Conservation (phyloP, 495 filamentous ascomycete genomes). For the Evernia prunastri region DNA sequence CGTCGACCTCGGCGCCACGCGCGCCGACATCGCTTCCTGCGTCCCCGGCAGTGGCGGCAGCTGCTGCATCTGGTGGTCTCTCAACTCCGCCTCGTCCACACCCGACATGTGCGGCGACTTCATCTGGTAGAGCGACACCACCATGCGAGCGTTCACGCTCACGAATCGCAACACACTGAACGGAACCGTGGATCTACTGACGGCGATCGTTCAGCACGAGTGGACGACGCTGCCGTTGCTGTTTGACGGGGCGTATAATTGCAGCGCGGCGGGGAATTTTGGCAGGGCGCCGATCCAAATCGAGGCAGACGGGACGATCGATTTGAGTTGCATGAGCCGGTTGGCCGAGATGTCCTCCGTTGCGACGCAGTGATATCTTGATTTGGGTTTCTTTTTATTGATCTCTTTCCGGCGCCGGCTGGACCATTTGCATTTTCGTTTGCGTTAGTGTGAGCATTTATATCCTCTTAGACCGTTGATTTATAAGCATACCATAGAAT, state of each 20-base stretch:
- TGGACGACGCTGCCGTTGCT: neutral
- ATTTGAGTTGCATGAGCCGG: neutral
- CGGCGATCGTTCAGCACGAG: neutral
- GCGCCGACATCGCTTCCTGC: conserved; percentile 28
- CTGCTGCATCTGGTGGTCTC: neutral
- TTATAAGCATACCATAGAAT: too few relatives aligned
- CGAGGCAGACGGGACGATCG: neutral
- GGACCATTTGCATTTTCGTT: too few relatives aligned
- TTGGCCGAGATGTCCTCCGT: neutral
- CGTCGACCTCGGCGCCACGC: neutral
- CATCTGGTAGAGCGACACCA: neutral
- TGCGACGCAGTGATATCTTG: too few relatives aligned
- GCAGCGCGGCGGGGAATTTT: neutral
- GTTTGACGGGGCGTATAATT: neutral
- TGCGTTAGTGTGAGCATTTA: neutral
- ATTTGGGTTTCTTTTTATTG: too few relatives aligned
- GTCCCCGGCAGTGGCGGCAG: conserved; percentile 26
- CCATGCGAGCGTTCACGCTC: neutral
- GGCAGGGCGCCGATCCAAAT: neutral
- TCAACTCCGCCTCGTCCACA: neutral
- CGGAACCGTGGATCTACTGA: neutral
- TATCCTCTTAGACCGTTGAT: neutral
- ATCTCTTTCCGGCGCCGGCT: too few relatives aligned
- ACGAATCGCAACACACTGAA: neutral
- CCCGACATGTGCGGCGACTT: neutral